Conservation (phyloP, 2,329 filamentous ascomycete species). For the Curvularia sp. region DNA sequence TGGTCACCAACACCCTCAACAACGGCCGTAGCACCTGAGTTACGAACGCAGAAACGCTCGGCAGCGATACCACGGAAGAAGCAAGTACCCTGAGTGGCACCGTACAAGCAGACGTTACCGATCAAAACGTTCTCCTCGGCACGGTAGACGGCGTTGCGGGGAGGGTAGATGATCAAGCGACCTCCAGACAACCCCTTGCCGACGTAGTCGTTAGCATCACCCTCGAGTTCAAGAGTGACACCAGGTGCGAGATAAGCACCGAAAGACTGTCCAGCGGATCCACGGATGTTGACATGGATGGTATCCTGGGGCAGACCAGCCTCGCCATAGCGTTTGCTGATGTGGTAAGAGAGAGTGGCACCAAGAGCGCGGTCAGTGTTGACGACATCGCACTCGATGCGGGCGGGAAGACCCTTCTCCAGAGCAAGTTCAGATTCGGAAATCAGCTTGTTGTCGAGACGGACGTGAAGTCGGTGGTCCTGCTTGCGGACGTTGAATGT, state of each 20-base stretch:
- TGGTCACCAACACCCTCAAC: slow-evolving; percentile 97
- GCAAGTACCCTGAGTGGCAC: slow-evolving; percentile 86
- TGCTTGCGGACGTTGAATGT: slow-evolving; percentile 99
- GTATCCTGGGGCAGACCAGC: slow-evolving; percentile 89
- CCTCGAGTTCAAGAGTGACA: slow-evolving; percentile 93
- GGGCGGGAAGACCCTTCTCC: slow-evolving; percentile 89
- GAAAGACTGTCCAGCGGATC: slow-evolving; percentile 95
- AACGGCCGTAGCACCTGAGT: slow-evolving; percentile 94
- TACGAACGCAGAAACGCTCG: slow-evolving; percentile 94
- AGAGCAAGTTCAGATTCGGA: slow-evolving; percentile 93
- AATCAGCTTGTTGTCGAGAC: slow-evolving; percentile 96
- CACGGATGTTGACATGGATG: slow-evolving; percentile 95
- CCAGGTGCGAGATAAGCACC: slow-evolving; percentile 92
- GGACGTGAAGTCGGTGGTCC: slow-evolving; percentile 90
- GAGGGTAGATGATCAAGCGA: slow-evolving; percentile 90
- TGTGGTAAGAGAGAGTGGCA: slow-evolving; percentile 92
- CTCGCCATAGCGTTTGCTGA: slow-evolving; percentile 91
- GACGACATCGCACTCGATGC: slow-evolving; percentile 94
- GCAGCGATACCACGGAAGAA: slow-evolving; percentile 98
- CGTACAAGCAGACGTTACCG: slow-evolving; percentile 94
- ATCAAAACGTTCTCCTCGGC: slow-evolving; percentile 95
- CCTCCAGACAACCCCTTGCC: slow-evolving; percentile 95
- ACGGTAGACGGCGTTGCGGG: slow-evolving; percentile 88
- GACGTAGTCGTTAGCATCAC: slow-evolving; percentile 95
- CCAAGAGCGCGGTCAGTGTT: slow-evolving; percentile 96